Evolutionary conservation across 441 rosid species (phyloP).

Genomic region (Kokia cookei): DNA sequence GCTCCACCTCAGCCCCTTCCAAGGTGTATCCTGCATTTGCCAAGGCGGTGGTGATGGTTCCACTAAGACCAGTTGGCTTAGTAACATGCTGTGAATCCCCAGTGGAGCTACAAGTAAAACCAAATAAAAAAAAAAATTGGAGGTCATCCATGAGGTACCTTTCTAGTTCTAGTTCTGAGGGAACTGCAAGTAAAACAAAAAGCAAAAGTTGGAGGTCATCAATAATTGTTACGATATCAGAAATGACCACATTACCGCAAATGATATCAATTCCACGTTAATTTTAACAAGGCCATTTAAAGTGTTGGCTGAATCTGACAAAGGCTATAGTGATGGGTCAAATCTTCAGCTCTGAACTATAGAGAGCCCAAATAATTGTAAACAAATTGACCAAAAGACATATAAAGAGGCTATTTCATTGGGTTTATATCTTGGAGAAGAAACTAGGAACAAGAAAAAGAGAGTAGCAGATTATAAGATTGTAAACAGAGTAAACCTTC

Average conservation of each 20-base stretch:
- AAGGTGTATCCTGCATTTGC: constrained; percentile 85
- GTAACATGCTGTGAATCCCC: constrained; percentile 36
- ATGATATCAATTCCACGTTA: not conserved
- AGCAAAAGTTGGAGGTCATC: not conserved
- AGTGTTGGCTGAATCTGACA: not conserved
- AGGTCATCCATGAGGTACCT: not conserved
- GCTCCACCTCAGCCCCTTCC: constrained; percentile 54
- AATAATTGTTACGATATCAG: not conserved
- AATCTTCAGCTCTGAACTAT: not conserved
- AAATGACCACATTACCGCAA: not conserved
- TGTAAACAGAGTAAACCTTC: constrained; percentile 41
- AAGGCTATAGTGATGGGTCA: not conserved
- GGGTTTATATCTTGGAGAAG: not conserved
- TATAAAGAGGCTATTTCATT: not conserved
- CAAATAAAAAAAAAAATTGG: not conserved
- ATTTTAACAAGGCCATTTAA: not conserved
- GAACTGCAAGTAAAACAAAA: constrained; percentile 36
- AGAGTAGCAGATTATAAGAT: not conserved
- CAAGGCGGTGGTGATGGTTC: constrained; percentile 51
- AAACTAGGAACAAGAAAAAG: not conserved
- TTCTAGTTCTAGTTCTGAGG: constrained; percentile 12
- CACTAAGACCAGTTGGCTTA: constrained; percentile 24
- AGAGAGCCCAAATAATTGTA: not conserved
- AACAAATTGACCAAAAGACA: not conserved
- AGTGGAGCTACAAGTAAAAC: constrained; percentile 36